Conservation (phyloP, 345 rosid species). For the Melaleuca quinquenervia region DNA sequence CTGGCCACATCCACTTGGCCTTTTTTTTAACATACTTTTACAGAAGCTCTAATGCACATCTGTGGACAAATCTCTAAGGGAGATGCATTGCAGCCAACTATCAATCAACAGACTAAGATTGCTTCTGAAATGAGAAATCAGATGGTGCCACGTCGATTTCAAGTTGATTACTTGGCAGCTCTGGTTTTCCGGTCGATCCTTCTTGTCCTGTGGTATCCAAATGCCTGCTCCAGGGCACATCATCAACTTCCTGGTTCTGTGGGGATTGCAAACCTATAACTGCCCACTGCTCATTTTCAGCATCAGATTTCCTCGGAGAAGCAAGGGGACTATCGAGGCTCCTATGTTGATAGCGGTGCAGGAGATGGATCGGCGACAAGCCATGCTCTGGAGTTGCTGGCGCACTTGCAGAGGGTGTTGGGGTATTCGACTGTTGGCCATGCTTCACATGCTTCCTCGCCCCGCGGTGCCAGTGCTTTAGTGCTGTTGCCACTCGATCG, state of each 20-base stretch:
- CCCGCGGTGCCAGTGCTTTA: constrained; percentile 62
- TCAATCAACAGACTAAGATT: not conserved
- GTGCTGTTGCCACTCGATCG: constrained; percentile 61
- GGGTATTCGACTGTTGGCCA: constrained; percentile 30
- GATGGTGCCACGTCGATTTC: constrained; percentile 6
- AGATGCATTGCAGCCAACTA: not conserved
- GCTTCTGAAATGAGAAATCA: constrained; percentile 21
- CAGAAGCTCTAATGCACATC: not conserved
- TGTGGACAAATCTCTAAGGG: not conserved
- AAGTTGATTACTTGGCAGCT: constrained; percentile 12
- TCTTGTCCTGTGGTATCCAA: constrained; percentile 5
- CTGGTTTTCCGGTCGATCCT: constrained; percentile 1
- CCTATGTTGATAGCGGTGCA: constrained; percentile 10
- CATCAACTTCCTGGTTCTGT: constrained; percentile 6
- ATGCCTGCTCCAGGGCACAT: not conserved
- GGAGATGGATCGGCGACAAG: constrained; percentile 69
- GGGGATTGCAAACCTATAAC: constrained; percentile 21
- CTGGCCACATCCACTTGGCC: not conserved
- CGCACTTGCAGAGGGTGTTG: constrained; percentile 51
- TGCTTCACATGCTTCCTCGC: constrained; percentile 58
- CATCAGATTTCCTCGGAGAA: constrained; percentile 26
- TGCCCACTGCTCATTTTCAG: constrained; percentile 27
- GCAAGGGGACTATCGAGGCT: not conserved
- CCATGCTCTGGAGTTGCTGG: constrained; percentile 60
- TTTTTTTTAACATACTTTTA: not conserved